These are phyloP conservation scores for Aeminium ludgeri DNA, from an alignment of 495 filamentous ascomycete genomes.

Conservation along the genomic window DNA sequence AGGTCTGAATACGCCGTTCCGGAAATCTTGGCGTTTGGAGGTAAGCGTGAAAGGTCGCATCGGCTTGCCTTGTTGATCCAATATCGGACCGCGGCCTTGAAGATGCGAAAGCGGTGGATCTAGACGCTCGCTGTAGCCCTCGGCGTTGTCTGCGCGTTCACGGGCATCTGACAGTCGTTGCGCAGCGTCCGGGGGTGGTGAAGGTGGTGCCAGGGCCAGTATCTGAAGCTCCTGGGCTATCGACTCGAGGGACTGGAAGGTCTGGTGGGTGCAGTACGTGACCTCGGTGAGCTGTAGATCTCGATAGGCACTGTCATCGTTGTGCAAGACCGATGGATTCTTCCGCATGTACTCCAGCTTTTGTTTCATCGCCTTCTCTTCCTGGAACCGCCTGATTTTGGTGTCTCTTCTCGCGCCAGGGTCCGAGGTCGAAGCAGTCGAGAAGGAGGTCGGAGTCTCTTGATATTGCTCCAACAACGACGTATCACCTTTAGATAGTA, in stretches of 20 bases:
- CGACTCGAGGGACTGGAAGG: conserved; percentile 72
- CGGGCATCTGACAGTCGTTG: conserved; percentile 15
- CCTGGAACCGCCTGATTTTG: conserved; percentile 72
- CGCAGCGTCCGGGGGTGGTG: conserved; percentile 20
- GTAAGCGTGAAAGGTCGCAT: conserved; percentile 81
- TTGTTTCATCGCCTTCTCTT: conserved; percentile 72
- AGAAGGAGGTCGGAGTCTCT: conserved; percentile 49
- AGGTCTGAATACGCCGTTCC: conserved; percentile 70
- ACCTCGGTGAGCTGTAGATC: conserved; percentile 61
- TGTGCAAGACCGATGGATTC: conserved; percentile 41
- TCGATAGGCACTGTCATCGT: conserved; percentile 65
- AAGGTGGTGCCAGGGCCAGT: conserved; percentile 50
- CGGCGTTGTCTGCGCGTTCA: conserved; percentile 21
- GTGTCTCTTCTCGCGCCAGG: conserved; percentile 53
- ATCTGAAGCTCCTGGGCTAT: conserved; percentile 71
- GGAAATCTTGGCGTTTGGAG: conserved; percentile 50
- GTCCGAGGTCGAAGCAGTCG: conserved; percentile 50
- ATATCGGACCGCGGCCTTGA: conserved; percentile 49
- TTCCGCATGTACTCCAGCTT: conserved; percentile 58
- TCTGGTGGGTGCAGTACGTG: conserved; percentile 52
- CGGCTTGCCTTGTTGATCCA: conserved; percentile 71
- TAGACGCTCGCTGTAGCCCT: conserved; percentile 58
- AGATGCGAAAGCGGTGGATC: conserved; percentile 44
- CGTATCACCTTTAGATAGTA: conserved; percentile 49
- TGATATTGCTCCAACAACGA: conserved; percentile 56